A percentile compares a stretch with the other conserved stretches of the same genome.
These are phyloP conservation scores for Rubia balearica DNA, from an alignment of 305 asterid species.

Conservation along the genomic window DNA sequence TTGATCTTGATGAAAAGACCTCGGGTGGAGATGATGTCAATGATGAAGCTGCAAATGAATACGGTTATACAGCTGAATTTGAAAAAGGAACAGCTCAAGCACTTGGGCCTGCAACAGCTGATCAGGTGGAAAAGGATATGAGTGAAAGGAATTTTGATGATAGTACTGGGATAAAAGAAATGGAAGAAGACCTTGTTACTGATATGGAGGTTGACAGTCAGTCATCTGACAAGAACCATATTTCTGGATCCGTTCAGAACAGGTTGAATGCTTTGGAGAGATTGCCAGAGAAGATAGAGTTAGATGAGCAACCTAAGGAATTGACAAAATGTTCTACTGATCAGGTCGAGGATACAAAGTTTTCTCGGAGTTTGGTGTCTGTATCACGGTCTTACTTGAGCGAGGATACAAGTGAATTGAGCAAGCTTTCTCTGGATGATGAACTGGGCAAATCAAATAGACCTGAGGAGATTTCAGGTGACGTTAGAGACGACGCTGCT, in stretches of 20 bases:
- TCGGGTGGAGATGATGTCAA: constrained; percentile 38
- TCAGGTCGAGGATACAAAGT: constrained; percentile 20
- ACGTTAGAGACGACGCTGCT: constrained; percentile 50
- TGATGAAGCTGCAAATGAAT: constrained; percentile 74
- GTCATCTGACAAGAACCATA: constrained; percentile 37
- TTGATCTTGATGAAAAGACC: constrained; percentile 47
- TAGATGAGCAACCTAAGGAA: constrained; percentile 41
- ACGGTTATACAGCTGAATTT: constrained; percentile 78
- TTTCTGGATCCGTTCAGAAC: constrained; percentile 32
- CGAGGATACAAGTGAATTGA: constrained; percentile 40
- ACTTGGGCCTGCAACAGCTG: constrained; percentile 90
- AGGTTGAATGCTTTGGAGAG: constrained; percentile 27
- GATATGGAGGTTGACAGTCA: constrained; percentile 47
- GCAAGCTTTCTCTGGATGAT: constrained; percentile 34
- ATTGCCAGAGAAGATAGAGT: constrained; percentile 26
- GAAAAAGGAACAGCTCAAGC: constrained; percentile 90
- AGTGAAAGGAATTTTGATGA: constrained; percentile 45
- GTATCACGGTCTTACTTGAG: constrained; percentile 42
- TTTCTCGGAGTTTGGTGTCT: constrained; percentile 47
- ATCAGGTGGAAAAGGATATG: constrained; percentile 56
- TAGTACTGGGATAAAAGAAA: constrained; percentile 29
- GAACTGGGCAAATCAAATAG: constrained; percentile 46
- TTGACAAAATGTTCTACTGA: constrained; percentile 30
- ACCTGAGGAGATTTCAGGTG: constrained; percentile 38
- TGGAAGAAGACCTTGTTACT: constrained; percentile 28